A percentile compares a stretch with the other conserved stretches of the same genome.
phyloP scores from a whole-genome alignment of 2,329 filamentous ascomycete species.

The Cladosporium sp. region DNA sequence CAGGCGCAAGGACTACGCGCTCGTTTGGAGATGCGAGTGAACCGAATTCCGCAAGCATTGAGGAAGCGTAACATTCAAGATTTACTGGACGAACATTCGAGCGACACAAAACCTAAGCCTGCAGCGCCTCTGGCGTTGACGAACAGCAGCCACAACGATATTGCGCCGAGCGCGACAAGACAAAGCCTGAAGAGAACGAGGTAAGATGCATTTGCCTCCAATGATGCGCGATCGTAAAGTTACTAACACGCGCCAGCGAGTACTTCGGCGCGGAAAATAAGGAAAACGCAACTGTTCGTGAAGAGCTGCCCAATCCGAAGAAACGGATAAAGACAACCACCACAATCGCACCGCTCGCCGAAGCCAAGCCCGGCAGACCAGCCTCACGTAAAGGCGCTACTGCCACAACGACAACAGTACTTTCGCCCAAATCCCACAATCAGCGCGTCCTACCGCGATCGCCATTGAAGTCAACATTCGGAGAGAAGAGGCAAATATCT shows the following conservation, averaged over 20 bases:
- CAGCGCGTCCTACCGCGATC: slow-evolving; percentile 63
- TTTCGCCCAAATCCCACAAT: slow-evolving; percentile 81
- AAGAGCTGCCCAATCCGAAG: slow-evolving; percentile 62
- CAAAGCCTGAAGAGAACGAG: slow-evolving; percentile 30
- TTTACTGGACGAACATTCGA: slow-evolving; percentile 55
- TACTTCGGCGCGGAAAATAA: slow-evolving; percentile 63
- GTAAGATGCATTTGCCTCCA: slow-evolving; percentile 19
- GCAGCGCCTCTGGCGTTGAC: slow-evolving; percentile 13
- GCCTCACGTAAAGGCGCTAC: slow-evolving; percentile 30
- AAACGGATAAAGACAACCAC: slow-evolving; percentile 48
- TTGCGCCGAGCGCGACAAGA: slow-evolving; percentile 2
- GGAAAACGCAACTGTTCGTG: slow-evolving; percentile 59
- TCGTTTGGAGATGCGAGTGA: slow-evolving; percentile 87
- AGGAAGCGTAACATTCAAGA: slow-evolving; percentile 80
- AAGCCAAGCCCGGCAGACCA: slow-evolving; percentile 29
- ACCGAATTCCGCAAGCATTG: slow-evolving; percentile 77
- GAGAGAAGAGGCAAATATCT: slow-evolving; percentile 52
- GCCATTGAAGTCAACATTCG: slow-evolving; percentile 46
- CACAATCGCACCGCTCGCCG: slow-evolving; percentile 22
- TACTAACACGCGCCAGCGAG: slow-evolving; percentile 47
- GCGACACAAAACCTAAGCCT: slow-evolving; percentile 22
- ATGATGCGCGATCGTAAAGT: not conserved
- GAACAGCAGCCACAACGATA: not conserved
- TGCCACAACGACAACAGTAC: slow-evolving; percentile 49
- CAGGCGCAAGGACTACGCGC: slow-evolving; percentile 81